These are phyloP conservation scores for Pugionium cornutum DNA, from an alignment of 345 rosid genomes.

Conservation along the genomic window DNA sequence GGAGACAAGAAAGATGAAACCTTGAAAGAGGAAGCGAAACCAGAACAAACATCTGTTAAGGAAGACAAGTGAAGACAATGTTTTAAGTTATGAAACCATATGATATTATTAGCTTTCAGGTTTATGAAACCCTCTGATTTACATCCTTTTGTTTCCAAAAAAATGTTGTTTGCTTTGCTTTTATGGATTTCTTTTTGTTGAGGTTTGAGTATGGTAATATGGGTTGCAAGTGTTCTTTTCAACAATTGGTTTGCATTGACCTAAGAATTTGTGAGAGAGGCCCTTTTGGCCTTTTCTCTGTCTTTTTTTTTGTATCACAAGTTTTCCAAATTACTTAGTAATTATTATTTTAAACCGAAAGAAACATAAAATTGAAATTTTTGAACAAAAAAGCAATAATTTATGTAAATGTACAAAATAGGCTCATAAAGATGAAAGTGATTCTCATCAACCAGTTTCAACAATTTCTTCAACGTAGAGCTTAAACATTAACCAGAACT, in stretches of 20 bases:
- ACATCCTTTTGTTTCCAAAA: neutral
- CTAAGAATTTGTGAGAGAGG: neutral
- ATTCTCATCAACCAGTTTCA: neutral
- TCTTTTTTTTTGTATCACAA: no score
- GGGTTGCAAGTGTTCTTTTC: neutral
- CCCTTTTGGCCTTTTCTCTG: neutral
- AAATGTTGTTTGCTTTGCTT: conserved; percentile 24
- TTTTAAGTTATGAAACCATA: conserved; percentile 17
- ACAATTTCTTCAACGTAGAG: neutral
- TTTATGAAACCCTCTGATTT: conserved; percentile 26
- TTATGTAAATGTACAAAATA: no score
- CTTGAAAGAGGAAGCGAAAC: conserved; percentile 20
- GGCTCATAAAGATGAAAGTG: neutral
- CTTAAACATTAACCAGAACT: neutral
- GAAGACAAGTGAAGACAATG: conserved; percentile 33
- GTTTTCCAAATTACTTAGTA: no score
- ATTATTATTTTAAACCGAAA: no score
- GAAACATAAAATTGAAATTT: no score
- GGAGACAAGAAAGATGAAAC: conserved; percentile 33
- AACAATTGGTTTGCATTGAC: neutral
- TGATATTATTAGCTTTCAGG: conserved; percentile 27
- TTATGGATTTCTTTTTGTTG: conserved; percentile 15
- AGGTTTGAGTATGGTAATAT: neutral
- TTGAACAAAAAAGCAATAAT: no score
- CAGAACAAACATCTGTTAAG: conserved; percentile 31